These are phyloP conservation scores for Carallia brachiata DNA, from an alignment of 345 rosid genomes.

Conservation along the genomic window DNA sequence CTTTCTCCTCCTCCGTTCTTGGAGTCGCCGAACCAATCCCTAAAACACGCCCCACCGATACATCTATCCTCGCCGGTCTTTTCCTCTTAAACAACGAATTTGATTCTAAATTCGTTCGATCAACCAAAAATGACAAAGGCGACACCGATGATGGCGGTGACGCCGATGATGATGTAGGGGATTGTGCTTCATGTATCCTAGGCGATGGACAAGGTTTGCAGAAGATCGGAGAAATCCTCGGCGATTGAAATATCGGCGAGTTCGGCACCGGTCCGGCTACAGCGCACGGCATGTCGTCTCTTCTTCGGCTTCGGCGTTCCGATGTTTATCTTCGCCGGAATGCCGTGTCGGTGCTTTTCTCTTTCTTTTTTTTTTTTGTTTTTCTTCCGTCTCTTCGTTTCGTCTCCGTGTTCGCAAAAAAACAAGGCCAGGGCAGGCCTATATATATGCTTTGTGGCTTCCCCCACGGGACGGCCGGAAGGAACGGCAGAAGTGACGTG, in stretches of 20 bases:
- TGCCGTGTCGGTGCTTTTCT: neutral
- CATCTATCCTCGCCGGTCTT: slow-evolving; percentile 39
- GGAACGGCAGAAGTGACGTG: neutral
- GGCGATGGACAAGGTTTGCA: slow-evolving; percentile 22
- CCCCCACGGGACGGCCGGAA: too few species aligned
- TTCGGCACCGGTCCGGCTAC: slow-evolving; percentile 23
- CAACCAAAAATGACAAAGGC: neutral
- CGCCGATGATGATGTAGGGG: slow-evolving; percentile 9
- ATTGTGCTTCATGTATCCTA: slow-evolving; percentile 9
- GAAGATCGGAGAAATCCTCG: slow-evolving; percentile 21
- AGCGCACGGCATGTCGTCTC: slow-evolving; percentile 25
- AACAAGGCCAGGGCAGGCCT: neutral
- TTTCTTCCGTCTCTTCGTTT: too few species aligned
- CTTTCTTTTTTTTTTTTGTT: neutral
- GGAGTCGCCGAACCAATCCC: slow-evolving; percentile 16
- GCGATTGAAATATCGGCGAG: slow-evolving; percentile 42
- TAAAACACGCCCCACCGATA: slow-evolving; percentile 21
- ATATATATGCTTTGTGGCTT: neutral
- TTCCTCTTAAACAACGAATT: slow-evolving; percentile 33
- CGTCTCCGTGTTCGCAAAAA: too few species aligned
- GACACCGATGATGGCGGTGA: slow-evolving; percentile 6
- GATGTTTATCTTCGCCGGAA: neutral
- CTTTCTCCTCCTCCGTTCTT: slow-evolving; percentile 18
- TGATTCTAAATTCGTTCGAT: neutral
- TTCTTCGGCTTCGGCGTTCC: neutral